These are phyloP conservation scores for Alternaria triticimaculans DNA, from an alignment of 2,329 filamentous ascomycete genomes.

Conservation along the genomic window DNA sequence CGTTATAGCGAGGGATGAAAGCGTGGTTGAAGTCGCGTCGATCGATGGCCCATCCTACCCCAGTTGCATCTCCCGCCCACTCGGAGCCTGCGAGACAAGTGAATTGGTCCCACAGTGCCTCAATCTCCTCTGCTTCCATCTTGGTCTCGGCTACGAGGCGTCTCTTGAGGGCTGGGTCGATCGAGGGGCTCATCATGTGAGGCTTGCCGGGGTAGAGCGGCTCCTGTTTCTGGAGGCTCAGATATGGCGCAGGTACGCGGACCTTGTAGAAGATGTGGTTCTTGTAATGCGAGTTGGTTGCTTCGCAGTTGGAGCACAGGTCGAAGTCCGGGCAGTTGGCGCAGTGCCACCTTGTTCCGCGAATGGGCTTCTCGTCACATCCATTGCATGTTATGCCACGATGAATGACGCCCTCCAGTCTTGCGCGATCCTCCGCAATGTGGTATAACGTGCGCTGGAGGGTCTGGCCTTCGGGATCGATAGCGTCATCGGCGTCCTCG, in stretches of 20 bases:
- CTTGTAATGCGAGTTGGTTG: constrained; percentile 76
- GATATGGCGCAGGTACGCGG: constrained; percentile 83
- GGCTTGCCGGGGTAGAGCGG: constrained; percentile 66
- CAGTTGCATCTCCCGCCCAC: constrained; percentile 80
- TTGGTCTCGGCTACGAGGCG: constrained; percentile 58
- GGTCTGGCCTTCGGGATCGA: constrained; percentile 69
- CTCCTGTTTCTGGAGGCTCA: constrained; percentile 74
- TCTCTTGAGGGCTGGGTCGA: constrained; percentile 72
- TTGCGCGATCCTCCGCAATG: constrained; percentile 91
- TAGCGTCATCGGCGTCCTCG: constrained; percentile 46
- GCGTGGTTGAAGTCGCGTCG: constrained; percentile 91
- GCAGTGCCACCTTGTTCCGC: constrained; percentile 90
- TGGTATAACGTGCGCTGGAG: constrained; percentile 86
- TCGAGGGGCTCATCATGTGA: constrained; percentile 68
- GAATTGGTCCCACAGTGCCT: constrained; percentile 97
- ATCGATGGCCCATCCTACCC: constrained; percentile 83
- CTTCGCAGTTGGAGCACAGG: constrained; percentile 90
- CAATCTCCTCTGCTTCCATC: constrained; percentile 82
- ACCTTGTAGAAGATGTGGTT: constrained; percentile 98
- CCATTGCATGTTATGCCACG: constrained; percentile 90
- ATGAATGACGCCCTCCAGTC: constrained; percentile 79
- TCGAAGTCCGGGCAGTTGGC: constrained; percentile 97
- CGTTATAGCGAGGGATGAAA: constrained; percentile 83
- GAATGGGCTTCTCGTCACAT: constrained; percentile 86
- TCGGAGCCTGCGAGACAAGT: constrained; percentile 88